Evolutionary conservation across 2,329 filamentous ascomycete genomes (phyloP).

Genomic region (Aspergillus fijiensis): DNA sequence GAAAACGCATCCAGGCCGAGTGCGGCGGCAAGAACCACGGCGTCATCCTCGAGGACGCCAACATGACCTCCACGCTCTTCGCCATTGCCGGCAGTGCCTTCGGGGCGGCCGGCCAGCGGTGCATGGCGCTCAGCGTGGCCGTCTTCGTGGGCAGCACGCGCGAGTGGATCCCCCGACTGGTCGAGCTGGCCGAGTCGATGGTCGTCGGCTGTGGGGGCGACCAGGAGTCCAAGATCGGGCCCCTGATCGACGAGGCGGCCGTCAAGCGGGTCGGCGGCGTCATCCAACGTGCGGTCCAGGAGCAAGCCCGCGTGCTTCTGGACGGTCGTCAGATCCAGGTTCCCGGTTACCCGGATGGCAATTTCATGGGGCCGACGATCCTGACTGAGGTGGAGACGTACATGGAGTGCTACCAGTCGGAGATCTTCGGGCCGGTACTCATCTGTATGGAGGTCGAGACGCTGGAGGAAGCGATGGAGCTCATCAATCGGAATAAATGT

Average conservation of each 20-base stretch:
- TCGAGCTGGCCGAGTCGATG: constrained; percentile 59
- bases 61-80: constrained; percentile 65
- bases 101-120: constrained; percentile 65
- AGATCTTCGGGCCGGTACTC: constrained; percentile 41
- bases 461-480: constrained; percentile 35
- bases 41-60: constrained; percentile 62
- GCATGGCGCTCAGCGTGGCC: constrained; percentile 64
- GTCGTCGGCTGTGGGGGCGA: constrained; percentile 63
- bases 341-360: constrained; percentile 61
- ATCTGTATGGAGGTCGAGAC: constrained; percentile 37
- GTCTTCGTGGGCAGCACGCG: constrained; percentile 64
- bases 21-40: constrained; percentile 68
- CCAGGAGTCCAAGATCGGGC: constrained; percentile 60
- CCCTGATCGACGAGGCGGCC: constrained; percentile 59
- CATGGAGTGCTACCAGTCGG: constrained; percentile 40
- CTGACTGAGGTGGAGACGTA: constrained; percentile 34
- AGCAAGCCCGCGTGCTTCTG: constrained; percentile 61
- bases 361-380: constrained; percentile 53
- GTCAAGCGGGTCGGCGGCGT: constrained; percentile 60
- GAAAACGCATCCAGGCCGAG: constrained; percentile 67
- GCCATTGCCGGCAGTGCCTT: constrained; percentile 66
- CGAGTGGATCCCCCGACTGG: constrained; percentile 62
- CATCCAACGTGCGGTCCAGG: constrained; percentile 60
- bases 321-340: constrained; percentile 61
- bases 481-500: constrained; percentile 32